phyloP scores from a whole-genome alignment of 2,329 filamentous ascomycete species.

The Monilinia laxa region DNA sequence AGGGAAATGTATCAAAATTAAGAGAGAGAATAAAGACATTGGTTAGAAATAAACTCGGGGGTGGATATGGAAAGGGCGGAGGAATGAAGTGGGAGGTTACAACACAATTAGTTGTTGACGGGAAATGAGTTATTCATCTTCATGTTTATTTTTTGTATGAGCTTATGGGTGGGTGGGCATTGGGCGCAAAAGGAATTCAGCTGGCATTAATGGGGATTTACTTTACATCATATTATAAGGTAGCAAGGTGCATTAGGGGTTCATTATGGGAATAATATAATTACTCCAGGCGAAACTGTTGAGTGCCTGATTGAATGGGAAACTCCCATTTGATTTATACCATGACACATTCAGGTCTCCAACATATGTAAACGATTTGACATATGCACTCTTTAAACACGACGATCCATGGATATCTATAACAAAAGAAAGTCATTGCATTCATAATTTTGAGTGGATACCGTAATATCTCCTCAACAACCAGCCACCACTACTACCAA shows the following conservation, averaged over 20 bases:
- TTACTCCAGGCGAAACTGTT: too few relatives aligned
- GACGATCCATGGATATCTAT: not conserved
- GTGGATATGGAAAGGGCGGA: slow-evolving; percentile 77
- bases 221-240: not conserved
- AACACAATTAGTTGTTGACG: slow-evolving; percentile 61
- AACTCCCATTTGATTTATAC: not conserved
- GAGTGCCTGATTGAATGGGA: not conserved
- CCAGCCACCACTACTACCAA: not conserved
- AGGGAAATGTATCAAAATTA: slow-evolving; percentile 69
- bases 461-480: slow-evolving; percentile 2
- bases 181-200: too few relatives aligned
- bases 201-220: not conserved
- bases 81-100: slow-evolving; percentile 92
- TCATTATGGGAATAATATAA: not conserved
- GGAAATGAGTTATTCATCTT: slow-evolving; percentile 24
- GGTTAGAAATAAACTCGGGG: slow-evolving; percentile 82
- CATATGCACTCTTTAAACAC: not conserved
- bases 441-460: slow-evolving; percentile 14
- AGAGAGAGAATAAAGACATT: slow-evolving; percentile 74
- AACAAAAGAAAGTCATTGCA: slow-evolving; percentile 14
- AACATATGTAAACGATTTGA: not conserved
- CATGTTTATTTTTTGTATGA: not conserved
- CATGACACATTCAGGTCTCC: not conserved
- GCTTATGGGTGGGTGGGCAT: not conserved
- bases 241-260: not conserved